Evolutionary conservation across 2,329 filamentous ascomycete species (phyloP), one percentile per base, ranked within the genome.

Genomic region (Clarireedia monteithiana): DNA sequence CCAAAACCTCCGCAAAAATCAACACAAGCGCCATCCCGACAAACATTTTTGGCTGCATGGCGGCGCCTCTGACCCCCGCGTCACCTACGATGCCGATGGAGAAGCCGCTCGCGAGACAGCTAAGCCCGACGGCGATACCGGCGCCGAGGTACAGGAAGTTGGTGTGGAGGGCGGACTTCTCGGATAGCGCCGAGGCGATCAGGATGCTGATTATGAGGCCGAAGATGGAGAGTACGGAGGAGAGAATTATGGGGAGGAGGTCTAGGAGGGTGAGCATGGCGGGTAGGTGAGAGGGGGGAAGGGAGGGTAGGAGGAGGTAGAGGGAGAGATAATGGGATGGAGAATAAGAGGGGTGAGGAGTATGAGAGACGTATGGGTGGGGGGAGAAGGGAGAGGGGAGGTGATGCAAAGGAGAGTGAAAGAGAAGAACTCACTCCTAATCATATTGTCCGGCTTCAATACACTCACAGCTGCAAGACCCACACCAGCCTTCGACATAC

Each of bases 171-270:
- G 88, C 79, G 57, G 86, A 76, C 61, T 82, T 72, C 74, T 91
- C 88, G 66, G 77, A 79, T 62, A 92, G 81, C 69, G 89, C 86
- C 68, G 88, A 89, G 71, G 10, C 20, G n/a, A 92, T 89, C 66
- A 92, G 76, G 71, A 92, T 88, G 23, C 87, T 89, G 61, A 91
- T 86, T 75, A 92, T 88, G 64, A 92, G 82, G 68, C 88, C 88
- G 77, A 92, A 97, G 75, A 97, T 97, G 85, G 89, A 91, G 75
- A 99, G 96, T 77, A 97, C 96, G 95, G 92, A 94, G 79, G 94
- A 91, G 90, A 99, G 96, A 84, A 99, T 95, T 76, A 96, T 91
- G 73, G 92, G 92, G 66, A 97, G 91, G 74, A 97, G 95, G 81
- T 96, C 92, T 96, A 20, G 20, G 20, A 20, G 2, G 20, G 20